Conservation (phyloP, 1,284 basidiomycete genomes). For the Mycosarcoma mackinlayi region DNA sequence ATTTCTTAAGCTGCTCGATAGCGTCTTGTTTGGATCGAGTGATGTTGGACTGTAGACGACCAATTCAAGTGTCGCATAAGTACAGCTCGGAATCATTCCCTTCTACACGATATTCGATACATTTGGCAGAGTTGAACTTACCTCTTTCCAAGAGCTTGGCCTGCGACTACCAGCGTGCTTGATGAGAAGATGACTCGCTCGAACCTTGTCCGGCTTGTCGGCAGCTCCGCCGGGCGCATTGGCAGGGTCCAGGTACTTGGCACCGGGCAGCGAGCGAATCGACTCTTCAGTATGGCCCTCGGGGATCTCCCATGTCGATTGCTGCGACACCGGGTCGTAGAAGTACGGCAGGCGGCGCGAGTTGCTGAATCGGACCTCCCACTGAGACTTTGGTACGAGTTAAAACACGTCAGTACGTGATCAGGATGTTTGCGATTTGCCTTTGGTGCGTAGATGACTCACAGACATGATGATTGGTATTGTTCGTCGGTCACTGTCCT, state of each 20-base stretch:
- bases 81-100: too few relatives aligned
- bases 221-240: slow-evolving; percentile 43
- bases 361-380: slow-evolving; percentile 75
- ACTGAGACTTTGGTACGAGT: slow-evolving; percentile 31
- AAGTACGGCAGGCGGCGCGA: slow-evolving; percentile 87
- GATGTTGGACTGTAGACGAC: slow-evolving; percentile 75
- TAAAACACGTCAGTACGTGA: background rate
- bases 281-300: slow-evolving; percentile 72
- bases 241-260: slow-evolving; percentile 52
- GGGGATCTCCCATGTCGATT: slow-evolving; percentile 88
- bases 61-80: too few relatives aligned
- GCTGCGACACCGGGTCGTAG: slow-evolving; percentile 78
- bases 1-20: slow-evolving; percentile 75
- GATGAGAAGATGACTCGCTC: slow-evolving; percentile 92
- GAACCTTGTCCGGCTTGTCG: slow-evolving; percentile 74
- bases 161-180: slow-evolving; percentile 89
- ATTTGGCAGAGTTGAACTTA: too few relatives aligned
- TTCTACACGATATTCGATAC: too few relatives aligned
- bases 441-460: too few relatives aligned
- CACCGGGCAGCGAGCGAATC: slow-evolving; percentile 60
- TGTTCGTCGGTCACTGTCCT: background rate
- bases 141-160: slow-evolving; percentile 73
- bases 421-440: too few relatives aligned
- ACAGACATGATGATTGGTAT: slow-evolving; percentile 9
- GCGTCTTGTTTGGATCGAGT: slow-evolving; percentile 92